Percentiles rank a stretch among this genome's conserved stretches.
phyloP scores from a whole-genome alignment of 495 filamentous ascomycete genomes.

The Neurospora sublineolata region DNA sequence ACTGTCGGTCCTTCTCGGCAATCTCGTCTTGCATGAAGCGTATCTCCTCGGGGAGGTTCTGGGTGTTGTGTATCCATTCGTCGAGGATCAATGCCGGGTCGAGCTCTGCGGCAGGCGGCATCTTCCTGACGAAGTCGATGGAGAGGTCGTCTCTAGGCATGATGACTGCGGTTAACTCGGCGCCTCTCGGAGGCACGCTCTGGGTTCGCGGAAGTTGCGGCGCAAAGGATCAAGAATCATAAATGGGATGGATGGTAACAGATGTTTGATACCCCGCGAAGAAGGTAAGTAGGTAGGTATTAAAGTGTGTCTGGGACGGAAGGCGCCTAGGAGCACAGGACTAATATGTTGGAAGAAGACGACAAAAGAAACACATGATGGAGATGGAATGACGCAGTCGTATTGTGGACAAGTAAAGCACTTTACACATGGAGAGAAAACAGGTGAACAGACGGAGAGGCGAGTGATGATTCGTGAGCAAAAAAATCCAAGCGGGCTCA shows the following conservation, averaged over 20 bases:
- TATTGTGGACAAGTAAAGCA: not conserved
- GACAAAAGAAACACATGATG: not conserved
- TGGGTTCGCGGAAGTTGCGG: not conserved
- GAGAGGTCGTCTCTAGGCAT: conserved; percentile 54
- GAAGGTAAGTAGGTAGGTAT: not conserved
- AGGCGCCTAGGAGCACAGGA: not conserved
- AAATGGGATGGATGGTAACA: not conserved
- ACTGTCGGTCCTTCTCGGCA: conserved; percentile 71
- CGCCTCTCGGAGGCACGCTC: conserved; percentile 5
- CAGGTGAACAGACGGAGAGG: not conserved
- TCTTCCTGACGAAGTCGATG: conserved; percentile 45
- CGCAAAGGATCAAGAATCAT: not conserved
- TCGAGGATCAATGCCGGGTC: conserved; percentile 87
- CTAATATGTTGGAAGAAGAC: not conserved
- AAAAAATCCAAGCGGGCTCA: conserved; percentile 1
- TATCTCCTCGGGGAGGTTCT: conserved; percentile 86
- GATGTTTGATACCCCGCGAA: not conserved
- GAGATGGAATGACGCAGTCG: not conserved
- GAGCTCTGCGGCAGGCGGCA: conserved; percentile 39
- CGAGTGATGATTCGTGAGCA: not conserved
- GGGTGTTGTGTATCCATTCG: conserved; percentile 74
- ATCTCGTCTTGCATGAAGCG: conserved; percentile 91
- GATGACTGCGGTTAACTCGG: conserved; percentile 25
- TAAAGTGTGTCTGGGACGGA: not conserved
- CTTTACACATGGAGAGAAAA: not conserved